phyloP scores from a whole-genome alignment of 2,329 filamentous ascomycete species.

The Aspergillus sp. region DNA sequence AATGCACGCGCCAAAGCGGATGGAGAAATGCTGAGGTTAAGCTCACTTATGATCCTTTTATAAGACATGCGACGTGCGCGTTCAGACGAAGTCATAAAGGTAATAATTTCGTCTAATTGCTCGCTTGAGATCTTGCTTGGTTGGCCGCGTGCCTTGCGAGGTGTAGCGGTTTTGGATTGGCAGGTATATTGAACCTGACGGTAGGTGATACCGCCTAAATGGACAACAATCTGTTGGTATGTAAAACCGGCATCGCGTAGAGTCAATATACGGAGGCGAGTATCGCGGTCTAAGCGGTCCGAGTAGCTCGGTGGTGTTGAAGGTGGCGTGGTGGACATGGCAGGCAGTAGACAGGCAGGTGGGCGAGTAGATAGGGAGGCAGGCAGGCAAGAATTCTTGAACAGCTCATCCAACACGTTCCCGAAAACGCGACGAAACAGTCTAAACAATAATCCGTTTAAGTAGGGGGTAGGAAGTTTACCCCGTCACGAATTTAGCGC shows the following conservation, averaged over 20 bases:
- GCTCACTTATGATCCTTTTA: neutral
- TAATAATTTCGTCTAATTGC: neutral
- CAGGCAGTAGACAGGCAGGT: neutral
- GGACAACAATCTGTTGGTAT: conserved; percentile 11
- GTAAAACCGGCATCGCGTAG: conserved; percentile 15
- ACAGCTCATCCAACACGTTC: too few species aligned
- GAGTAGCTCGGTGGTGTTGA: neutral
- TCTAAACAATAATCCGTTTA: too few species aligned
- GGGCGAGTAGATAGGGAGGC: neutral
- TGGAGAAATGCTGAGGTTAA: neutral
- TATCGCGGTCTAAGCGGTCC: conserved; percentile 25
- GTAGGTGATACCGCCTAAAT: conserved; percentile 7
- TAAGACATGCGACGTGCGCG: neutral
- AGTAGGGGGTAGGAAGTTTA: too few species aligned
- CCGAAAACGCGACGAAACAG: too few species aligned
- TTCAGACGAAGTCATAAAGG: neutral
- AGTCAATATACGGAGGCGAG: conserved; percentile 32
- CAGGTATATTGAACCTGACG: conserved; percentile 18
- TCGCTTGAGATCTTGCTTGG: neutral
- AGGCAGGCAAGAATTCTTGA: too few species aligned
- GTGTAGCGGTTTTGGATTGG: conserved; percentile 8
- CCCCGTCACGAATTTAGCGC: too few species aligned
- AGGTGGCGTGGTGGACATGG: neutral
- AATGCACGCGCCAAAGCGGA: neutral
- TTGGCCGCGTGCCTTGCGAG: conserved; percentile 9